phyloP scores from a whole-genome alignment of 2,329 filamentous ascomycete genomes.

The Sclerotinia spermophila region DNA sequence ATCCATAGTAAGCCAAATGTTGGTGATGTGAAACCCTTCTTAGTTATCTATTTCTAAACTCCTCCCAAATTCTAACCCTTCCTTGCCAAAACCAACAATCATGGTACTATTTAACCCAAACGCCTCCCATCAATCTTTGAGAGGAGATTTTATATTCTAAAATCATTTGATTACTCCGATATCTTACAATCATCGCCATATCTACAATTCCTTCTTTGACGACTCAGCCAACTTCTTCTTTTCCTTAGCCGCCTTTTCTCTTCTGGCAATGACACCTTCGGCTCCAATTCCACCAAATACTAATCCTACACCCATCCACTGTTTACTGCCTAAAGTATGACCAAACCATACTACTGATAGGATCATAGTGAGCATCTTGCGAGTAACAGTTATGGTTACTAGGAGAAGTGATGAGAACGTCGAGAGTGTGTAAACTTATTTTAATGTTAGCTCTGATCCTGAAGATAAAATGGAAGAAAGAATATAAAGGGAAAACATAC shows the following conservation, averaged over 20 bases:
- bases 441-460: slow-evolving; percentile 4
- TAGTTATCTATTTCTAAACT: not conserved
- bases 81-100: not conserved
- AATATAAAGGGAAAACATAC: slow-evolving; percentile 43
- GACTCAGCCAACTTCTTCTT: slow-evolving; percentile 23
- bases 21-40: not conserved
- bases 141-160: not conserved
- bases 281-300: slow-evolving; percentile 95
- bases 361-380: slow-evolving; percentile 99
- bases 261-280: slow-evolving; percentile 75
- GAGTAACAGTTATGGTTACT: slow-evolving; percentile 93
- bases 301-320: slow-evolving; percentile 87
- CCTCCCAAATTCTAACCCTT: not conserved
- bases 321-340: slow-evolving; percentile 79
- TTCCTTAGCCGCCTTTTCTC: slow-evolving; percentile 81
- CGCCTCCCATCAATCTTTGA: not conserved
- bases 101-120: not conserved
- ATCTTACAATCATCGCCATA: slow-evolving; percentile 1
- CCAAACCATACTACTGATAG: slow-evolving; percentile 93
- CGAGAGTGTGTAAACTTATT: slow-evolving; percentile 75
- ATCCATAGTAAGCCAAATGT: not conserved
- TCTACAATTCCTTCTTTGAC: slow-evolving; percentile 31
- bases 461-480: not conserved
- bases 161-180: not conserved
- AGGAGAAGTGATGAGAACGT: slow-evolving; percentile 89